Evolutionary conservation across 148 eudicot genomes (phyloP).

Genomic region (Chenopodium suecicum): DNA sequence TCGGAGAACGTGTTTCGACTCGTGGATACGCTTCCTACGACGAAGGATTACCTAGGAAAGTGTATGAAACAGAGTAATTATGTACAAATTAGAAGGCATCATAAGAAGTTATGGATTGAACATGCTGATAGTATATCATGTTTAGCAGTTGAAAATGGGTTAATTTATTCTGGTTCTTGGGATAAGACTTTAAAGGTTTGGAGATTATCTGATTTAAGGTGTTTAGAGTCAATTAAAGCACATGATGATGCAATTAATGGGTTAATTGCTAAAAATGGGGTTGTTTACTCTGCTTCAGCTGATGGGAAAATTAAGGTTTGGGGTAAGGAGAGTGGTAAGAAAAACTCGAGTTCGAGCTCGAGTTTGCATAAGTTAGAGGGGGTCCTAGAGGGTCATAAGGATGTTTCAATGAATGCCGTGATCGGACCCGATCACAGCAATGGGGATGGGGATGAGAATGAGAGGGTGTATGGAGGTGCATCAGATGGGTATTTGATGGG

Average conservation of each 20-base stretch:
- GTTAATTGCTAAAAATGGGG: conserved; percentile 36
- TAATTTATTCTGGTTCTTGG: conserved; percentile 93
- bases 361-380: conserved; percentile 39
- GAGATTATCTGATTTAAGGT: conserved; percentile 66
- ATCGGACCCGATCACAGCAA: conserved; percentile 19
- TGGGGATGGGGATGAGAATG: conserved; percentile 16
- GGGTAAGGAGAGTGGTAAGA: conserved; percentile 26
- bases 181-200: conserved; percentile 84
- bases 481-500: conserved; percentile 81
- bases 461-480: conserved; percentile 60
- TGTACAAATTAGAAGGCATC: conserved; percentile 73
- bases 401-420: conserved; percentile 56
- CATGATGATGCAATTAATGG: conserved; percentile 87
- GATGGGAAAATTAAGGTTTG: conserved; percentile 81
- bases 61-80: conserved; percentile 88
- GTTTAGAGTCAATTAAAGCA: conserved; percentile 79
- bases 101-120: conserved; percentile 79
- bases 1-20: conserved; percentile 77
- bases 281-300: conserved; percentile 67
- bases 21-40: conserved; percentile 68
- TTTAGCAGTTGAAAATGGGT: conserved; percentile 51
- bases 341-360: background rate
- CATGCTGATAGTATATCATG: conserved; percentile 86
- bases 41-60: conserved; percentile 71
- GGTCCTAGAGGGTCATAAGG: conserved; percentile 57